Conservation (phyloP, 495 filamentous ascomycete species). For the Ramalina intermedia region DNA sequence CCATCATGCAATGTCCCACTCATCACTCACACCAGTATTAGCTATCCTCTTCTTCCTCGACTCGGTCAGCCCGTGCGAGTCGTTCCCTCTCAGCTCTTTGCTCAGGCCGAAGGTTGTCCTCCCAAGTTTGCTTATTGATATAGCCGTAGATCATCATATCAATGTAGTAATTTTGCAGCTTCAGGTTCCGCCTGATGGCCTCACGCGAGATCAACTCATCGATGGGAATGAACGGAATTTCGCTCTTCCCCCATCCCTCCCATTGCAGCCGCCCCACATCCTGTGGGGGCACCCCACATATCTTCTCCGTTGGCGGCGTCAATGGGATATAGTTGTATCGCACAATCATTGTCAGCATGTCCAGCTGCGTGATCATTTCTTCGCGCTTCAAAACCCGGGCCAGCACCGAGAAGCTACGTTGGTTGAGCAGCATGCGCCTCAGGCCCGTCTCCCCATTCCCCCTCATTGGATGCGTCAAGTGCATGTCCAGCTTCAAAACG, state of each 20-base stretch:
- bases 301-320: constrained; percentile 3
- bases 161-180: constrained; percentile 26
- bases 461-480: constrained; percentile 35
- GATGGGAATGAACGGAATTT: constrained; percentile 29
- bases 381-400: constrained; percentile 32
- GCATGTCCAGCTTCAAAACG: constrained; percentile 47
- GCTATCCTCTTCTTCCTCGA: not conserved
- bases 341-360: constrained; percentile 32
- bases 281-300: constrained; percentile 33
- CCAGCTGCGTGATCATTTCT: constrained; percentile 22
- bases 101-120: constrained; percentile 17
- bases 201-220: constrained; percentile 44
- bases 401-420: constrained; percentile 36
- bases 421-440: constrained; percentile 42
- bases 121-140: constrained; percentile 28
- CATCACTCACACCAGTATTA: too few species aligned
- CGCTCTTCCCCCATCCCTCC: constrained; percentile 35
- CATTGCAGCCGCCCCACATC: constrained; percentile 34
- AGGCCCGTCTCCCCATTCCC: constrained; percentile 26
- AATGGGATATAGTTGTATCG: constrained; percentile 18
- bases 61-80: not conserved
- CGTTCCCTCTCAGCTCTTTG: not conserved
- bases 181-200: constrained; percentile 28
- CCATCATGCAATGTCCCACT: too few species aligned
- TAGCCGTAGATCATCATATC: constrained; percentile 42